Evolutionary conservation across 345 rosid genomes (phyloP), one percentile per base, ranked within the genome.

Genomic region (Lumnitzera littorea): DNA sequence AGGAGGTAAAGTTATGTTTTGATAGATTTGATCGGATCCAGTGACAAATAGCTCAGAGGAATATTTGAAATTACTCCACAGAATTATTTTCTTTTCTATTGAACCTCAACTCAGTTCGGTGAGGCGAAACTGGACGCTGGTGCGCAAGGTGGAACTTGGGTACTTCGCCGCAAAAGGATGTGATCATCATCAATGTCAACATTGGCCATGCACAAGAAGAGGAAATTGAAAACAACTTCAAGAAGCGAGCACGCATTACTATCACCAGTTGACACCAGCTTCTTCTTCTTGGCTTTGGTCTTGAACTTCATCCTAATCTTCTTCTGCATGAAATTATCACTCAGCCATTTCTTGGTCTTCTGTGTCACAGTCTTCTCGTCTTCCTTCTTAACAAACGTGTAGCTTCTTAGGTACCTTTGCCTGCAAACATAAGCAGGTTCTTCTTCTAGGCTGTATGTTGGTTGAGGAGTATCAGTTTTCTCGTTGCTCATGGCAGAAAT

Each of bases 401-500:
- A 78, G 80, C 80, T 75, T 60, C 70, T 64, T 0, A 79, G 58
- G 24, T 48, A 75, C 58, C 56, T 70, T 56, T 75, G 77, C 51
- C 80, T 41, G 54, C 52, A 5, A n/a, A 27, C 31, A 24, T 46
- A 74, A 36, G 7, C 43, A 36, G 9, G 10, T 36, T 36, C 27
- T 20, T 53, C 56, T 3, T 53, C 13, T 36, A 36, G 7, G 43
- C 20, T 20, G 20, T 6, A 9, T 36, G 43, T 36, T 23, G 16
- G 3, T 51, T 51, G 24, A 15, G 12, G 3, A 5, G 9, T 13
- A 20, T 17, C 13, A 23, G 13, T 53, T 20, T 53, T n/a, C 24
- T 53, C 14, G 46, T 27, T 4, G 46, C 54, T 14, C 17, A 3
- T 36, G 43, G 43, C 43, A 36, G 43, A 36, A 46, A 53, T 15